phyloP scores from a whole-genome alignment of 2,329 filamentous ascomycete species.

The Sarocladiaceae sp. region DNA sequence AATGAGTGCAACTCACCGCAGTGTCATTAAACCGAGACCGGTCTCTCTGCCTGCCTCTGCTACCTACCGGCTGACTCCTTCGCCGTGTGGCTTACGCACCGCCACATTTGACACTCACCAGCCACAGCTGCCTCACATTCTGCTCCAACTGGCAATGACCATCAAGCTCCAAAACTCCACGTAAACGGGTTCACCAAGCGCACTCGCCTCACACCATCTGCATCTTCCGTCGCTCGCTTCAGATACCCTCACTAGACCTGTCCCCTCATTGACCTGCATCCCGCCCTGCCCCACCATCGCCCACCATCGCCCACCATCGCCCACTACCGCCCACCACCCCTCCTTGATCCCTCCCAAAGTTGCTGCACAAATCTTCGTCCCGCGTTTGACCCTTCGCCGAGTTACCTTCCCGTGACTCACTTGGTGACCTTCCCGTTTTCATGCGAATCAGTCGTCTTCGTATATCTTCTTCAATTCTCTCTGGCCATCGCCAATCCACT shows the following conservation, averaged over 20 bases:
- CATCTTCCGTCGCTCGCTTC: conserved; percentile 1
- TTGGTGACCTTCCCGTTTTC: conserved; percentile 1
- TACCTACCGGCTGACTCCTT: too few relatives aligned
- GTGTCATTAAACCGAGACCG: too few relatives aligned
- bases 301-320: conserved; percentile 2
- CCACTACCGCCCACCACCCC: conserved; percentile 3
- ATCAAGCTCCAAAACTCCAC: conserved; percentile 7
- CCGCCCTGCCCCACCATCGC: conserved; percentile 5
- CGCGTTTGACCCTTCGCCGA: conserved; percentile 4
- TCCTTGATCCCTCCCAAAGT: conserved; percentile 4
- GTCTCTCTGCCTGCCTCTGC: too few relatives aligned
- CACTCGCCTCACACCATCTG: neutral
- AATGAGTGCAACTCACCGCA: too few relatives aligned
- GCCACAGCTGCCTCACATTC: too few relatives aligned
- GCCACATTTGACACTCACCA: conserved; percentile 5
- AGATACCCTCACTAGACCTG: conserved; percentile 2
- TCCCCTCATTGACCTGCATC: neutral
- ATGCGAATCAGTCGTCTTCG: conserved; percentile 9
- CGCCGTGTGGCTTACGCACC: too few relatives aligned
- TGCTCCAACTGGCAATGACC: neutral
- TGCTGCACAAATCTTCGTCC: conserved; percentile 8
- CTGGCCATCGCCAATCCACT: neutral
- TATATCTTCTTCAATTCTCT: neutral
- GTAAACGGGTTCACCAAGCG: conserved; percentile 3
- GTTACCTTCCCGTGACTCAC: conserved; percentile 6